Evolutionary conservation across 2,329 filamentous ascomycete species (phyloP).

Genomic region (Aspergillus ustus): DNA sequence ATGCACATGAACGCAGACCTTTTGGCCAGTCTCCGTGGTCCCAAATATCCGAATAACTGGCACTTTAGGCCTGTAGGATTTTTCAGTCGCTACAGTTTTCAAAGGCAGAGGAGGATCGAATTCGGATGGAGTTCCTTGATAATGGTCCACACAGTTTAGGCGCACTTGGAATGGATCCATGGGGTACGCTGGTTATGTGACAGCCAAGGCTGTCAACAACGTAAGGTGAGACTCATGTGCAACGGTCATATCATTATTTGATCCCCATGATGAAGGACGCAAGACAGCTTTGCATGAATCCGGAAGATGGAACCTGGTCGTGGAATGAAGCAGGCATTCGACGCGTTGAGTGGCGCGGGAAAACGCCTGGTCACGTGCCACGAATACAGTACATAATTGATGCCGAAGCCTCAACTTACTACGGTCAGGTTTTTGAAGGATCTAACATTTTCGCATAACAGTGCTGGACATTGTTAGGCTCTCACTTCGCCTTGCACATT

Average conservation of each 20-base stretch:
- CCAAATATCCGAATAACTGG: conserved; percentile 91
- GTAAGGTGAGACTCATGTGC: conserved; percentile 24
- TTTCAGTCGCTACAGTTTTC: conserved; percentile 62
- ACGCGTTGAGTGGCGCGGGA: conserved; percentile 28
- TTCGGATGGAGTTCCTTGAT: conserved; percentile 76
- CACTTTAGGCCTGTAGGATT: conserved; percentile 70
- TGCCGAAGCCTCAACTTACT: conserved; percentile 12
- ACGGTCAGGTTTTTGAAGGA: conserved; percentile 2
- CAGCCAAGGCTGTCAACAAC: conserved; percentile 30
- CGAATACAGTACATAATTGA: background rate
- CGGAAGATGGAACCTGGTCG: background rate
- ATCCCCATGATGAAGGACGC: background rate
- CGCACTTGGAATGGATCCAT: conserved; percentile 86
- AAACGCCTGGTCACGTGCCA: conserved; percentile 37
- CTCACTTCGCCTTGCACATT: background rate
- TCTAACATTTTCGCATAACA: conserved; percentile 2
- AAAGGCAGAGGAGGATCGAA: conserved; percentile 80
- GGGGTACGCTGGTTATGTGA: conserved; percentile 27
- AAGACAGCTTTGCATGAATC: background rate
- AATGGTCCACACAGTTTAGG: conserved; percentile 94
- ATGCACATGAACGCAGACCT: conserved; percentile 93
- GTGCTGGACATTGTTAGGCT: conserved; percentile 14
- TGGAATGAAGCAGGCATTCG: conserved; percentile 7
- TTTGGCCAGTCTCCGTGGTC: conserved; percentile 90
- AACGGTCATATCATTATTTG: conserved; percentile 4